Conservation (phyloP, 768 basidiomycete species). For the Termitomyces sp. region DNA sequence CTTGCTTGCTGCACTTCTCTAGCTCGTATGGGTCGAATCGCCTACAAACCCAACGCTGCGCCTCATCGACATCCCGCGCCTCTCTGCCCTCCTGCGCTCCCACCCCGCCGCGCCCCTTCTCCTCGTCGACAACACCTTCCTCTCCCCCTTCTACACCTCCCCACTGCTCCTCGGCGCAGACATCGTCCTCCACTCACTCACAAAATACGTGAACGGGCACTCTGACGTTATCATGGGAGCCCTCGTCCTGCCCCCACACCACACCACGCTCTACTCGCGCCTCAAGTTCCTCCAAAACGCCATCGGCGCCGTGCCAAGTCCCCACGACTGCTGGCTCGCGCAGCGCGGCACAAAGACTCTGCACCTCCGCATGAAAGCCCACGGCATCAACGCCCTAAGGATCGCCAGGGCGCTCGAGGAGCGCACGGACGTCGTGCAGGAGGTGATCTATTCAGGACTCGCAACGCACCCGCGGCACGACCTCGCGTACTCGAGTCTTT, state of each 20-base stretch:
- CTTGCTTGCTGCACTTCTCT: too few species aligned
- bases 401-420: conserved; percentile 59
- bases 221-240: conserved; percentile 92
- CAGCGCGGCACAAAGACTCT: conserved; percentile 92
- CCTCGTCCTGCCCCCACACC: conserved; percentile 59
- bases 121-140: conserved; percentile 92
- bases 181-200: conserved; percentile 77
- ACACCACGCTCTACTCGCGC: conserved; percentile 39
- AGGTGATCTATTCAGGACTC: conserved; percentile 81
- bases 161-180: conserved; percentile 85
- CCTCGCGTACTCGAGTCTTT: conserved; percentile 56
- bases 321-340: conserved; percentile 88
- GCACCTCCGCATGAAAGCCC: conserved; percentile 79
- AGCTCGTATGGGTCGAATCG: conserved; percentile 94
- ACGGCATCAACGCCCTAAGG: conserved; percentile 76
- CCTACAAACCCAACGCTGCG: conserved; percentile 95
- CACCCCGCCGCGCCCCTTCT: conserved; percentile 69
- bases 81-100: conserved; percentile 58
- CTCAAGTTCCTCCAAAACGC: conserved; percentile 90
- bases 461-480: conserved; percentile 58
- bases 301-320: conserved; percentile 75
- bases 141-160: conserved; percentile 87
- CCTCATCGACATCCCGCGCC: conserved; percentile 71
- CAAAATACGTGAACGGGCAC: conserved; percentile 93
- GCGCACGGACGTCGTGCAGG: conserved; percentile 63